These are phyloP conservation scores for Candida railenensis DNA, from an alignment of 805 yeast genomes.

Conservation along the genomic window DNA sequence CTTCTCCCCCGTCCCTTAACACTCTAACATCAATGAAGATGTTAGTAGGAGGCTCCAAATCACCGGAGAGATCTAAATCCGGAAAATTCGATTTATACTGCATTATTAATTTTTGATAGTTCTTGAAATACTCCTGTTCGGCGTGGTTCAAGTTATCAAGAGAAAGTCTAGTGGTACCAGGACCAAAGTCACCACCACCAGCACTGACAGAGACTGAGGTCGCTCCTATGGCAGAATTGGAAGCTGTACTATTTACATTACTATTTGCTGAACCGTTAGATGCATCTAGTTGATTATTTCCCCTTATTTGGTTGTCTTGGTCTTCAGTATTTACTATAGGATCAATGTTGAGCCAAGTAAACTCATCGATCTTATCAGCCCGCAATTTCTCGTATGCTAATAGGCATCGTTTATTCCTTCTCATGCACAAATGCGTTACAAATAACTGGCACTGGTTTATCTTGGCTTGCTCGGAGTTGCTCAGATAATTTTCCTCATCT, in stretches of 20 bases:
- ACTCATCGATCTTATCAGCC: conserved; percentile 61
- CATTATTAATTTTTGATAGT: conserved; percentile 68
- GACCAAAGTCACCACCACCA: not conserved
- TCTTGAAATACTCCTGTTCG: conserved; percentile 76
- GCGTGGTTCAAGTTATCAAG: conserved; percentile 63
- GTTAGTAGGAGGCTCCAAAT: conserved; percentile 86
- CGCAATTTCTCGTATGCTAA: conserved; percentile 79
- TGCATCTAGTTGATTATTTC: not conserved
- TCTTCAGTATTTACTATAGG: conserved; percentile 22
- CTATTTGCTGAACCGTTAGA: not conserved
- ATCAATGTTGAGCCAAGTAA: conserved; percentile 71
- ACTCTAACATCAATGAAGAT: conserved; percentile 94
- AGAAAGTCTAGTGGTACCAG: conserved; percentile 25
- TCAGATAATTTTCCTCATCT: conserved; percentile 11
- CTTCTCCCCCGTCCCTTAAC: conserved; percentile 91
- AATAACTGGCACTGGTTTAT: conserved; percentile 62
- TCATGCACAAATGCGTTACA: conserved; percentile 72
- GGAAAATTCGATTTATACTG: conserved; percentile 77
- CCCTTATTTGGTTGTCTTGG: not conserved
- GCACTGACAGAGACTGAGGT: not conserved
- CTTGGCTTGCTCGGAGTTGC: conserved; percentile 36
- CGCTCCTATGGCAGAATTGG: not conserved
- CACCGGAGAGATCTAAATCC: conserved; percentile 84
- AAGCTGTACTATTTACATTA: not conserved
- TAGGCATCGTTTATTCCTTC: conserved; percentile 86